Evolutionary conservation across 148 eudicot genomes (phyloP), one percentile per base, ranked within the genome.

Genomic region (Vaccinium myrtillus): DNA sequence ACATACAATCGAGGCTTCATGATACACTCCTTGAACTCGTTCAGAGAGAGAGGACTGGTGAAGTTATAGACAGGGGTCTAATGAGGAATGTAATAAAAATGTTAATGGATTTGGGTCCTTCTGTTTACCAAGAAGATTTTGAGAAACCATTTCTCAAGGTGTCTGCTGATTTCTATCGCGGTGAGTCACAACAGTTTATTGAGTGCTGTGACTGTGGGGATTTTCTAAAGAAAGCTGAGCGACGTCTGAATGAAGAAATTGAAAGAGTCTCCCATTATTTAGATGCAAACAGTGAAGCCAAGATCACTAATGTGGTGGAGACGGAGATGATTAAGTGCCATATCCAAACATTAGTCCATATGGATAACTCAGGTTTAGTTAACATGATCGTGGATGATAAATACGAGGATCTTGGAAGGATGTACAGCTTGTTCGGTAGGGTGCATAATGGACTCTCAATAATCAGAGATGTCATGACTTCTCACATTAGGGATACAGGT

Each of bases 191-290:
- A 73, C 87, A 88, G 83, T 90, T 90, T 83, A 93, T 93, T 58
- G 92, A 93, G 82, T 90, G 89, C 83, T 91, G 93, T 88, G 93
- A 91, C 85, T 93, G 95, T 86, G 93, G 95, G 78, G 91, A 91
- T 80, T 91, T 90, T 79, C 75, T 93, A 78, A 93, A 90, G 85
- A 93, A 90, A 74, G 92, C 93, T 21, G 93, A 93, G 86, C 91
- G 88, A 83, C 92, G 95, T 59, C 84, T 93, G 80, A 87, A 86
- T 86, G 93, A 93, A 86, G 95, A 93, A 85, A 93, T 90, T 53
- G 95, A 93, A 78, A 87, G 93, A 82, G 95, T 93, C 23, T 90
- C 91, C 48, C 92, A 91, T 76, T 93, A 91, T 86, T 78, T 93
- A 86, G 93, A 93, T 84, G 27, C 83, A 14, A 90, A 76, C 71